Conservation (phyloP, 1,284 basidiomycete genomes). For the Fomitopsis schrenkii region DNA sequence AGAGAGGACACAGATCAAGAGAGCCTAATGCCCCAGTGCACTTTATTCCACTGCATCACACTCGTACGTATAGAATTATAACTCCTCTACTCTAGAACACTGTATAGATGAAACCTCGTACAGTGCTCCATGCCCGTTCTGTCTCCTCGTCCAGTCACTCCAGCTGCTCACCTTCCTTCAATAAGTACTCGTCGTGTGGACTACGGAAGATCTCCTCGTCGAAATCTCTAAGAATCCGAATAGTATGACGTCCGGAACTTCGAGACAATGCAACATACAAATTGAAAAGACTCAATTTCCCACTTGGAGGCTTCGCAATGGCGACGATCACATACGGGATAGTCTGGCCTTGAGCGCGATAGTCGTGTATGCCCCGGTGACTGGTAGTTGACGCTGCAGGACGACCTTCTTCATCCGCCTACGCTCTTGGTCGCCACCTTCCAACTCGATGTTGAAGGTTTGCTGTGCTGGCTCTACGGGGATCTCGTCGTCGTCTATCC, state of each 20-base stretch:
- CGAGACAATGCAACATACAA: constrained; percentile 30
- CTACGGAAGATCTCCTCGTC: not conserved
- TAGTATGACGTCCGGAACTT: constrained; percentile 24
- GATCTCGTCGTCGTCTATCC: constrained; percentile 22
- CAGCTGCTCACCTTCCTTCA: not conserved
- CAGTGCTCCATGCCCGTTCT: too few species aligned
- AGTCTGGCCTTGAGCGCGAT: constrained; percentile 30
- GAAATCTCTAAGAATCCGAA: constrained; percentile 21
- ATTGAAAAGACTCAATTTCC: constrained; percentile 24
- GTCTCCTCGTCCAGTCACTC: too few species aligned
- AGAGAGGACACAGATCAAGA: too few species aligned
- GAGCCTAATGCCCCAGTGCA: too few species aligned
- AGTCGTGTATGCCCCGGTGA: constrained; percentile 31
- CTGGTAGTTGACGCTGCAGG: constrained; percentile 20
- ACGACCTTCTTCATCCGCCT: not conserved
- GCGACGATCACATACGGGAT: constrained; percentile 26
- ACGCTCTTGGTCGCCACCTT: not conserved
- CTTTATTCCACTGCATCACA: too few species aligned
- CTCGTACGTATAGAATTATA: too few species aligned
- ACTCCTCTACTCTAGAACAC: too few species aligned
- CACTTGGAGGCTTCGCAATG: constrained; percentile 25
- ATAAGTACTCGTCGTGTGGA: not conserved
- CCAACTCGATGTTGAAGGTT: constrained; percentile 11
- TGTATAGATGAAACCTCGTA: too few species aligned
- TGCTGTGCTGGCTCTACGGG: constrained; percentile 19